Base-by-base conservation (phyloP, 2,329 filamentous ascomycete genomes). In the Calonectria pteridis region DNA sequence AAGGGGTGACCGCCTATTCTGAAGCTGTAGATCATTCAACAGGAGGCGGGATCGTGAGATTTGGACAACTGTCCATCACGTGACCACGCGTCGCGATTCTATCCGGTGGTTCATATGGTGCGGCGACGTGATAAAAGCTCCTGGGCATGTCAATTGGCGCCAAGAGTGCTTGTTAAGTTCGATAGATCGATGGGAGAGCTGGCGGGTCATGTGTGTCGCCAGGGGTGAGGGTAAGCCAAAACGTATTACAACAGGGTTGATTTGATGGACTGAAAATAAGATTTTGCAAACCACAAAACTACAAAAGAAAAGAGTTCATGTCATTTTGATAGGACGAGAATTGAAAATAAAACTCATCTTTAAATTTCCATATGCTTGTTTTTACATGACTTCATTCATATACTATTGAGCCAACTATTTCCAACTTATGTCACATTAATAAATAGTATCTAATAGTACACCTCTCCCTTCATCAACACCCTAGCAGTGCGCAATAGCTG, bases 381-480 rank as follows among this genome's bases (percentile, higher is more conserved):
- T 33, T 20, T 28, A 29, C 20, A 28, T 3, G 13, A 6, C 16
- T 18, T 62, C 13, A 29, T 62, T 20, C 14, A 20, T 29, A 63
- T 23, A 16, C 33, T 11, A n/a, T 5, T 31, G 18, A 33, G 23
- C 26, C 18, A 16, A n/a, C 66, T n/a, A 40, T 33, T 28, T 16
- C 40, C 51, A 9, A n/a, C 6, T 6, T 26, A 13, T 13, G 33
- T 14, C 18, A 43, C 18, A 10, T 33, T 13, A n/a, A n/a, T 11
- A 7, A 11, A 23, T 26, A 49, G 13, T 10, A 26, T 3, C 76
- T 71, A 86, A 72, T 87, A 89, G 59, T 84, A 88, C 3, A 89
- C 85, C 6, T 85, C 78, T 0, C 88, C 88, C 72, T 86, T 87
- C 87, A 89, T 89, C 75, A 90, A 58, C 6, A 89, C 80, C 65